Base-by-base conservation (phyloP, 345 rosid genomes). In the Heritiera fomes region DNA sequence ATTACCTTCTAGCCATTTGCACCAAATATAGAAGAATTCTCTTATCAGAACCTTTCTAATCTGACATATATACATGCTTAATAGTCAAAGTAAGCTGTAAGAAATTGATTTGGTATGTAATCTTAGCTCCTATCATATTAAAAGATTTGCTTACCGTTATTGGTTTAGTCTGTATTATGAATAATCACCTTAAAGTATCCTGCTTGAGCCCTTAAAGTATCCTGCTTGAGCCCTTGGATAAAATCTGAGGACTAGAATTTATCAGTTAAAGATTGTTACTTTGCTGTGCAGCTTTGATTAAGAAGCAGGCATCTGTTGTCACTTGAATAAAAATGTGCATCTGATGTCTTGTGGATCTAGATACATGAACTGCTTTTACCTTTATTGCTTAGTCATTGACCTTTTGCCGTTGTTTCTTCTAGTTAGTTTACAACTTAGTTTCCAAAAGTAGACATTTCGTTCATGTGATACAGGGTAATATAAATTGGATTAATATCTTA, bases 201-300 rank as follows among this genome's bases (percentile, higher is more conserved):
- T 8, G 58, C 59, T 49, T 49, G 43, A 71, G 75, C 59, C 59
- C 18, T 70, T 23, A 71, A 71, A 71, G 6, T 7, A 71, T 49
- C 38, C 40, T 8, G 58, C 59, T 49, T 49, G 43, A 71, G 75
- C 59, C 59, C 18, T 70, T 23, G 13, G 41, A 68, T 68, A 68
- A 45, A 46, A 69, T 47, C 13, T n/a, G 71, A 17, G 4, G 5
- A 32, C 9, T 17, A 28, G 50, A 41, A 18, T 43, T 41, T 7
- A 7, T 67, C n/a, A 7, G 20, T 41, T 15, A 41, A 43, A 63
- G 4, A 6, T 14, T 63, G n/a, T 14, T 63, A 41, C 32, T 67
- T 9, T 41, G 30, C 50, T 67, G 30, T 8, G 28, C n/a, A 18
- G 71, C 32, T 67, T 43, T 41, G 30, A 67, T 41, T 43, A 43